phyloP scores from a whole-genome alignment of 176 grass and related monocot genomes.

The Eremochloa ophiuroides region DNA sequence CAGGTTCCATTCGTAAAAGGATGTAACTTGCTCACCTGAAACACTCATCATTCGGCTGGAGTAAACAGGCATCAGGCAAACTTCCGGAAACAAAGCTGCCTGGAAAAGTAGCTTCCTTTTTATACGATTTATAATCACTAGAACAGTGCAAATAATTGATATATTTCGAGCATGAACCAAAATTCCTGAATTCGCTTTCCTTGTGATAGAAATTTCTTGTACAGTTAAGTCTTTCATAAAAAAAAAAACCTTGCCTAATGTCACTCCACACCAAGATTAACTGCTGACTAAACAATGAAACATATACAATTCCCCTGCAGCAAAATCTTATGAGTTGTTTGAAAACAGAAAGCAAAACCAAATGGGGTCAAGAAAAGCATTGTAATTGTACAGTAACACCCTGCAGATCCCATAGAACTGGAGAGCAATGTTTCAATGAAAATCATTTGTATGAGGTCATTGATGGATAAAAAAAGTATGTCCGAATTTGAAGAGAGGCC shows the following conservation, averaged over 20 bases:
- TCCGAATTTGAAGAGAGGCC: neutral
- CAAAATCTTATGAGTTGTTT: neutral
- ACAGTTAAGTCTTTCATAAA: too few species aligned
- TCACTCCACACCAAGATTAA: neutral
- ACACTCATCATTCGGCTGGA: too few species aligned
- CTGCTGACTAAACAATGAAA: neutral
- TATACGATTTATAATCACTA: neutral
- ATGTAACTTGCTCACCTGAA: too few species aligned
- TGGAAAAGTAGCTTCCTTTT: neutral
- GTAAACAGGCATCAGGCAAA: too few species aligned
- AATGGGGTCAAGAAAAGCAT: neutral
- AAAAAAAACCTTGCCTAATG: neutral
- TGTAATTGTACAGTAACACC: neutral
- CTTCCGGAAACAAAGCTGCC: too few species aligned
- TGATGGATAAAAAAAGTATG: neutral
- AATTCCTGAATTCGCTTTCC: neutral
- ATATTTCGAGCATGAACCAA: neutral
- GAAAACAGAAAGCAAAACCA: neutral
- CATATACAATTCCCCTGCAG: neutral
- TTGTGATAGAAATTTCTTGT: neutral
- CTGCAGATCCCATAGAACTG: neutral
- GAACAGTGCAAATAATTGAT: neutral
- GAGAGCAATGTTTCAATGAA: neutral
- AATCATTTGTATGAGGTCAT: neutral
- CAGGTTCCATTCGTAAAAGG: too few species aligned